Evolutionary conservation across 345 rosid genomes (phyloP), one percentile per base, ranked within the genome.

Genomic region (Linum tenue): DNA sequence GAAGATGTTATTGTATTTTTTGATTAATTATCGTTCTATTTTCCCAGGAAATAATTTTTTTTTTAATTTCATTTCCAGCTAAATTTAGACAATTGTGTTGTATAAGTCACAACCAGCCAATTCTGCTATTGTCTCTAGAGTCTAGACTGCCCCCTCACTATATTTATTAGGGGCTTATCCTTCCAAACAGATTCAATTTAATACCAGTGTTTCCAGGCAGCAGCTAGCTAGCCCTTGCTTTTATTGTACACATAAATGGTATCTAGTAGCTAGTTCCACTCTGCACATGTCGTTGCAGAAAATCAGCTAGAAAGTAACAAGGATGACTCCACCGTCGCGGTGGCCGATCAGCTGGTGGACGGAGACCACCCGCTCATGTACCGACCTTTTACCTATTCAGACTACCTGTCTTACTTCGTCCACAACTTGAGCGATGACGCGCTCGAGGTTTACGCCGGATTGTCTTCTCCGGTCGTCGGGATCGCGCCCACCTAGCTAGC

Each of bases 291-390:
- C 53, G 31, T 48, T 48, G 53, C 53, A 48, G 53, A 15, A 48
- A 48, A 48, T 48, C 53, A 48, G 53, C 53, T 5, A 43, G 31
- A 22, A 22, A 22, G 31, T 22, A 22, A 22, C 31, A 22, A 74
- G 60, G 81, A 81, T 5, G 82, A 68, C 51, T 73, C 73, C 8
- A 63, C 16, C 5, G 66, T 78, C 11, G 65, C 78, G 66, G 84
- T 69, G 51, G 80, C 84, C 0, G 1, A 39, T 0, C 65, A 81
- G 55, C 75, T 84, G 8, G 77, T 81, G 0, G 84, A 84, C 64
- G 50, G 63, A 4, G 78, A 81, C 12, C 85, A 84, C 71, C 85
- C 85, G 10, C 82, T 81, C 14, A 66, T 76, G 12, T 81, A 79
- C 69, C 70, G 72, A 5, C 85, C 85, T 0, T 81, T 84, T 72